These are phyloP conservation scores for Ogataea sp. DNA, from an alignment of 805 yeast species.

Conservation along the genomic window DNA sequence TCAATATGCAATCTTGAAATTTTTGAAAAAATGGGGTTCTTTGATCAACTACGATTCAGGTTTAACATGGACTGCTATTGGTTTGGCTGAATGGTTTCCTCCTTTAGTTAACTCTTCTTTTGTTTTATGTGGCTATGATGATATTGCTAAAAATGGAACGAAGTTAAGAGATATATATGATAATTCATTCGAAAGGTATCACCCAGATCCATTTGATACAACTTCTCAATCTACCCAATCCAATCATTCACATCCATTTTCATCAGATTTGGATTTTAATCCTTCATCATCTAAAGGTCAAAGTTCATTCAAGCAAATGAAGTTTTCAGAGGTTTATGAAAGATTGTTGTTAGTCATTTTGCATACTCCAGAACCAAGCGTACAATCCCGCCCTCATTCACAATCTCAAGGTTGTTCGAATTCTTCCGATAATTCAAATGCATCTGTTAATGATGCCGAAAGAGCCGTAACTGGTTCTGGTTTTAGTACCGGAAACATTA, in stretches of 20 bases:
- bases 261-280: not conserved
- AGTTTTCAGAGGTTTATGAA: constrained; percentile 66
- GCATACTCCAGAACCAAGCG: constrained; percentile 56
- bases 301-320: constrained; percentile 29
- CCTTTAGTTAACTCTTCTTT: constrained; percentile 46
- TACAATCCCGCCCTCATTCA: too few species aligned
- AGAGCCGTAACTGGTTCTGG: not conserved
- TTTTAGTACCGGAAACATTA: not conserved
- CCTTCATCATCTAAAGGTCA: constrained; percentile 18
- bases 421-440: too few species aligned
- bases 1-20: constrained; percentile 53
- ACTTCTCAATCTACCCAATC: not conserved
- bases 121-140: constrained; percentile 50
- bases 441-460: too few species aligned
- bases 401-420: too few species aligned
- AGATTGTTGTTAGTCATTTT: constrained; percentile 65
- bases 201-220: constrained; percentile 7
- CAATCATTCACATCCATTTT: not conserved
- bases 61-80: constrained; percentile 80
- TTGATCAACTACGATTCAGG: constrained; percentile 74
- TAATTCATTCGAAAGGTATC: constrained; percentile 20
- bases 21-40: constrained; percentile 71
- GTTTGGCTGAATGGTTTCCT: constrained; percentile 85
- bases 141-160: constrained; percentile 28
- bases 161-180: constrained; percentile 23